Evolutionary conservation across 345 rosid genomes (phyloP), one percentile per base, ranked within the genome.

Genomic region (Rhodomyrtus tomentosa): DNA sequence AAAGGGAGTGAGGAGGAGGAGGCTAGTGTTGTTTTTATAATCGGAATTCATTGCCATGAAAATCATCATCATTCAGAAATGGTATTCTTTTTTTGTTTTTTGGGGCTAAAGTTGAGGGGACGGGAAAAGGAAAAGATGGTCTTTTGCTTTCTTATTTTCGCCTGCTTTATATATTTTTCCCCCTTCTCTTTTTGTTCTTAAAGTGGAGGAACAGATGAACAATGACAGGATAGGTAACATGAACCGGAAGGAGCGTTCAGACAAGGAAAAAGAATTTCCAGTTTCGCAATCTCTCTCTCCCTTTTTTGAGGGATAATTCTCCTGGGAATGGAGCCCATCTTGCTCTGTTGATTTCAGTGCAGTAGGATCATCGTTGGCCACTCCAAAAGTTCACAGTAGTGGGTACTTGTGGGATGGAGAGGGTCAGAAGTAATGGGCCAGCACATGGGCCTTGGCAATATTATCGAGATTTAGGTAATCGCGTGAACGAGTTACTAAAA

Each of bases 51-150:
- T 58, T 80, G 92, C 95, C 95, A 93, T 89, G 91, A 88, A 92
- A 91, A 92, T 91, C 95, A 92, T 85, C 87, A 92, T 91, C 90
- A 94, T 91, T 86, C 87, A 88, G 88, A 72, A 87, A 52, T 82
- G 85, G 73, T 84, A 82, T 68, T 42, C 51, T 89, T 89, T 53
- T 6, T 87, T 85, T n/a, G 2, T 48, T 10, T 48, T 48, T 48
- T 48, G 1, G 50, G 48, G 55, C 50, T 22, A 86, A 90, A 84
- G 90, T 85, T 82, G 92, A 79, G 86, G 85, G 87, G 82, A 56
- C 76, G 55, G 80, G 86, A n/a, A 62, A 87, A 74, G 84, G 84
- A 73, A 91, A 90, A 85, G 90, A 84, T 88, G 86, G 87, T 84
- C 83, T 83, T 84, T 86, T 59, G 87, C 82, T 83, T 82, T 84